Conservation (phyloP, 2,329 filamentous ascomycete genomes). For the Paraphoma sp. region DNA sequence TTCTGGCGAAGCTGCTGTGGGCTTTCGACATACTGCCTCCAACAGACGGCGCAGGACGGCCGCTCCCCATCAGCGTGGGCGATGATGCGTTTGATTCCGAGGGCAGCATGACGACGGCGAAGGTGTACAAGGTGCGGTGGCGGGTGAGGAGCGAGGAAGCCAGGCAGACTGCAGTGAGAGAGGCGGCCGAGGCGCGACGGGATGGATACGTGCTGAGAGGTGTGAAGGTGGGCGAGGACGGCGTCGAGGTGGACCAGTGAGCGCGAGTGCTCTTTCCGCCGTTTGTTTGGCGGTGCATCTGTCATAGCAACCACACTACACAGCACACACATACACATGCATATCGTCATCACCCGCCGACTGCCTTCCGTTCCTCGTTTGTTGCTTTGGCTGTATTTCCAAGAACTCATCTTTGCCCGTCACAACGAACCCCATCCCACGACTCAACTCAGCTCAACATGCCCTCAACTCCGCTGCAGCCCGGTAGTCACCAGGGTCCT, state of each 20-base stretch:
- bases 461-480: constrained; percentile 2
- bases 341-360: neutral
- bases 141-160: constrained; percentile 29
- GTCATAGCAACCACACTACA: neutral
- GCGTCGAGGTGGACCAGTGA: constrained; percentile 25
- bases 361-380: neutral
- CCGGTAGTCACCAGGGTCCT: neutral
- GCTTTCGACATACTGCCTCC: constrained; percentile 55
- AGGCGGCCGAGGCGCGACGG: constrained; percentile 34
- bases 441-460: neutral
- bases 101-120: constrained; percentile 42
- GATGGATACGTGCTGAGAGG: constrained; percentile 43
- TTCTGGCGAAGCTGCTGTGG: constrained; percentile 55
- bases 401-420: neutral
- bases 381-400: neutral
- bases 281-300: neutral
- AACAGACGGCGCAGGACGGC: constrained; percentile 43
- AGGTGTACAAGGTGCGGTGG: constrained; percentile 37
- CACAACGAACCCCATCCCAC: neutral
- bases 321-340: neutral
- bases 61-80: constrained; percentile 43
- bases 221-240: constrained; percentile 36
- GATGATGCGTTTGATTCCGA: constrained; percentile 42
- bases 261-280: neutral
- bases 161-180: constrained; percentile 25